Evolutionary conservation across 2,329 filamentous ascomycete species (phyloP).

Genomic region (Aspergillus fijiensis): DNA sequence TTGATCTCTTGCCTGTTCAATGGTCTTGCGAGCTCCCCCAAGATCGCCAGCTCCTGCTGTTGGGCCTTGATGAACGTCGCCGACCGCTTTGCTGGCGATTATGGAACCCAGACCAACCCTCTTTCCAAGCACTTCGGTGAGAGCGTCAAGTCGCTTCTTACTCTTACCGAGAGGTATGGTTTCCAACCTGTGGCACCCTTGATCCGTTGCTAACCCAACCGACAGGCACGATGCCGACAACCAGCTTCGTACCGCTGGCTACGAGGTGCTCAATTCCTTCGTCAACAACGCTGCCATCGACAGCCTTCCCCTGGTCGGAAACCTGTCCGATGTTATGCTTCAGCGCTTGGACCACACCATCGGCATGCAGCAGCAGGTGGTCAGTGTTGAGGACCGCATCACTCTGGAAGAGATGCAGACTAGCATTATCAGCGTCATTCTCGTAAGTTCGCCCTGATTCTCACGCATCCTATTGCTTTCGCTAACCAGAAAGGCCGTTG

Average conservation of each 20-base stretch:
- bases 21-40: slow-evolving; percentile 83
- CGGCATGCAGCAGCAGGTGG: slow-evolving; percentile 85
- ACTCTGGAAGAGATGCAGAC: slow-evolving; percentile 98
- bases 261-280: slow-evolving; percentile 94
- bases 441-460: slow-evolving; percentile 45
- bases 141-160: slow-evolving; percentile 80
- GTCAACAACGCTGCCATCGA: slow-evolving; percentile 87
- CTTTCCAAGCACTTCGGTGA: slow-evolving; percentile 91
- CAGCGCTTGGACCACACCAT: slow-evolving; percentile 89
- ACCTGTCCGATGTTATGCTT: slow-evolving; percentile 82
- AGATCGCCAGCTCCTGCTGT: slow-evolving; percentile 98
- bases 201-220: slow-evolving; percentile 14
- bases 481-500: slow-evolving; percentile 60
- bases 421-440: slow-evolving; percentile 84
- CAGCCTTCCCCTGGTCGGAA: slow-evolving; percentile 75
- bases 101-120: slow-evolving; percentile 74
- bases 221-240: slow-evolving; percentile 71
- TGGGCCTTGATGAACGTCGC: slow-evolving; percentile 99
- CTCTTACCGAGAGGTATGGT: slow-evolving; percentile 71
- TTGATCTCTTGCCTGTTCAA: slow-evolving; percentile 87
- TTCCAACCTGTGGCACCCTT: background rate
- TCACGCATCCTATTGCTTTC: background rate
- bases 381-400: slow-evolving; percentile 94
- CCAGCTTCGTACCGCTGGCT: slow-evolving; percentile 87
- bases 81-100: slow-evolving; percentile 88